phyloP scores from a whole-genome alignment of 2,329 filamentous ascomycete species.

The Pezicula carpinea region DNA sequence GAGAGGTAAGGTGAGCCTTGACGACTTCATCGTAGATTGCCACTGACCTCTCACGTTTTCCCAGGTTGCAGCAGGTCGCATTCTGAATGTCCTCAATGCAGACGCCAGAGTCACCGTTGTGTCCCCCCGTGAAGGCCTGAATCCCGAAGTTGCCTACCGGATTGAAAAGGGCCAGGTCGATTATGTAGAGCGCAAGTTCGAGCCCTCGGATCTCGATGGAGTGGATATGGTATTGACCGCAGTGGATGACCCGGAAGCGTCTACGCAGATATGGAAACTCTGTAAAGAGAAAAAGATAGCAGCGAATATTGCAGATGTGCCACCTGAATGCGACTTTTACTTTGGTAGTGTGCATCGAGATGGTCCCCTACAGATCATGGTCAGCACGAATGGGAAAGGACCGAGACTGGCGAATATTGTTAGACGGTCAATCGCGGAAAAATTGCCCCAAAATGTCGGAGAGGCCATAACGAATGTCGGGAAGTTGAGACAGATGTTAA shows the following conservation, averaged over 20 bases:
- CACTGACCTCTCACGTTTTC: conserved; percentile 22
- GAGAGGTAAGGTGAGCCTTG: conserved; percentile 60
- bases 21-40: conserved; percentile 2
- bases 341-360: conserved; percentile 95
- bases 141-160: conserved; percentile 82
- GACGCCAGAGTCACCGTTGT: conserved; percentile 87
- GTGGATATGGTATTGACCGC: conserved; percentile 87
- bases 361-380: conserved; percentile 95
- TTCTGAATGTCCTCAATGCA: conserved; percentile 90
- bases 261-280: conserved; percentile 84
- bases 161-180: conserved; percentile 70
- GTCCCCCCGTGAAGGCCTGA: conserved; percentile 73
- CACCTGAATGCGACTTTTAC: conserved; percentile 96
- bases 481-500: conserved; percentile 70
- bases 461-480: conserved; percentile 84
- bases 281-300: conserved; percentile 82
- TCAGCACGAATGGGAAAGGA: conserved; percentile 95
- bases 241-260: conserved; percentile 90
- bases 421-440: conserved; percentile 71
- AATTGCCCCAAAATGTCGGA: conserved; percentile 74
- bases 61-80: conserved; percentile 91
- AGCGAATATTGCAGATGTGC: conserved; percentile 96
- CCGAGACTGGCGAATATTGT: conserved; percentile 87
- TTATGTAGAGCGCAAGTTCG: conserved; percentile 79
- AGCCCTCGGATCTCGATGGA: conserved; percentile 82